phyloP scores from a whole-genome alignment of 75 land plant genomes.

The Pinus tabuliformis region DNA sequence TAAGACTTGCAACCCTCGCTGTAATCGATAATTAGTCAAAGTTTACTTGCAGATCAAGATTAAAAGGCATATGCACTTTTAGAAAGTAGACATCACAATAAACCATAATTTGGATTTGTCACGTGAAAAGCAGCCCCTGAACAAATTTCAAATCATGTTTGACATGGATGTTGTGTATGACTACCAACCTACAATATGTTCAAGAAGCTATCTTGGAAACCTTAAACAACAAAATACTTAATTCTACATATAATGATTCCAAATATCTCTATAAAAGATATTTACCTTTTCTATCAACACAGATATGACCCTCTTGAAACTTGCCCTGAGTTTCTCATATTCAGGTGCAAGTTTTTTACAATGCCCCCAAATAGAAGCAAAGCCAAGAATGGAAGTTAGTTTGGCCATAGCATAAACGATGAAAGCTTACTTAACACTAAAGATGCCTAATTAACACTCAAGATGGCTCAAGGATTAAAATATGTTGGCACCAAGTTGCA shows the following conservation, averaged over 20 bases:
- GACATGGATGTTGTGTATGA: not conserved
- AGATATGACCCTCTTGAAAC: conserved; percentile 80
- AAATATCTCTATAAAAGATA: not conserved
- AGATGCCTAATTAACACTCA: no score
- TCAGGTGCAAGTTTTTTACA: conserved; percentile 98
- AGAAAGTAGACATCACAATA: no score
- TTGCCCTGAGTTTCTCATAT: conserved; percentile 86
- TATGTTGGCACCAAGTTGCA: no score
- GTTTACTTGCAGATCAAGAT: not conserved
- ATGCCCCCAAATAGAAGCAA: conserved; percentile 85
- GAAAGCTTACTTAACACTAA: no score
- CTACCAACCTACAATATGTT: not conserved
- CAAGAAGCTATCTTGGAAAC: not conserved
- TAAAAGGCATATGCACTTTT: not conserved
- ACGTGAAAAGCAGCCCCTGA: not conserved
- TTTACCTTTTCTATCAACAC: conserved; percentile 90
- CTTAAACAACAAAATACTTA: not conserved
- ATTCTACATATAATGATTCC: not conserved
- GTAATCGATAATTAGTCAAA: not conserved
- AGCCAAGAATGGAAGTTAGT: not conserved
- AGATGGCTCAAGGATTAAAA: no score
- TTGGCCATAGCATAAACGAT: not conserved
- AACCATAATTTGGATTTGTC: no score
- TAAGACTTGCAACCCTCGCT: not conserved
- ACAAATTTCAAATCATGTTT: not conserved